phyloP scores from a whole-genome alignment of 345 rosid species.

The Erucastrum elatum region DNA sequence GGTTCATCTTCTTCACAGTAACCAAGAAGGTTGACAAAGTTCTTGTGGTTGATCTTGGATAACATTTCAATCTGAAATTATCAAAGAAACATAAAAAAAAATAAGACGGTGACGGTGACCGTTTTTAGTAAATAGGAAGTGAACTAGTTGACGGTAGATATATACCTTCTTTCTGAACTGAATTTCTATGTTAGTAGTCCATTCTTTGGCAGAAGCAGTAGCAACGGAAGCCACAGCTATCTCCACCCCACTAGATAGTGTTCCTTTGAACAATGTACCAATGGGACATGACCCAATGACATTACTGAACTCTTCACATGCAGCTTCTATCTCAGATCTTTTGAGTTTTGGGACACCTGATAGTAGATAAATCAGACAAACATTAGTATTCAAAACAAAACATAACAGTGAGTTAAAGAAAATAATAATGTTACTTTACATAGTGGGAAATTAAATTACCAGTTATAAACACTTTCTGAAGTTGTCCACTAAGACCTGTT shows the following conservation, averaged over 20 bases:
- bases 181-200: neutral
- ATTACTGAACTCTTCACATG: neutral
- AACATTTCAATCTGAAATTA: neutral
- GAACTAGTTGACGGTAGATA: neutral
- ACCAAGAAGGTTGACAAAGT: neutral
- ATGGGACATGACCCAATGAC: neutral
- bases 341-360: slow-evolving; percentile 1
- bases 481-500: neutral
- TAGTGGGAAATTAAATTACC: neutral
- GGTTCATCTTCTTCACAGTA: slow-evolving; percentile 1
- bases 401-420: neutral
- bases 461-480: neutral
- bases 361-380: neutral
- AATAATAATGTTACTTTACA: neutral
- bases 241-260: neutral
- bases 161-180: neutral
- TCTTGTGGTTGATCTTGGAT: neutral
- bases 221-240: slow-evolving; percentile 1
- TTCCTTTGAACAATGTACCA: neutral
- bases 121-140: neutral
- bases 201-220: neutral
- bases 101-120: neutral
- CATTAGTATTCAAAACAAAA: neutral
- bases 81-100: neutral
- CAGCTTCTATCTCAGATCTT: neutral